Percentiles rank a stretch among this genome's conserved stretches.
These are phyloP conservation scores for Pythium aquatile DNA, from an alignment of 352 stramenopile species.

Conservation along the genomic window DNA sequence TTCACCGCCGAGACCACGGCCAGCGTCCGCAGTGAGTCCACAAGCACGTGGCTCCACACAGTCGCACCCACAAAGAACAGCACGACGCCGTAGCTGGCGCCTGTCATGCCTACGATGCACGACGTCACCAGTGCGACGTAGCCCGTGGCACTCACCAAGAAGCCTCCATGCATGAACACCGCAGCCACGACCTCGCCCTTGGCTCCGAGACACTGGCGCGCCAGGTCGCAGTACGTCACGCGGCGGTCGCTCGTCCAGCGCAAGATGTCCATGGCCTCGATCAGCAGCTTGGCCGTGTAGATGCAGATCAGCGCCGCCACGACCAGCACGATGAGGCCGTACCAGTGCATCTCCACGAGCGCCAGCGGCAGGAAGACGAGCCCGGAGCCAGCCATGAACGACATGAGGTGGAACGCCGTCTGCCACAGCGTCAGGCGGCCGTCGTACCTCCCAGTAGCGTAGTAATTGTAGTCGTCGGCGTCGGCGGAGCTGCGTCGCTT, in stretches of 20 bases:
- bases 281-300: constrained; percentile 66
- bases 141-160: constrained; percentile 57
- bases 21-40: constrained; percentile 58
- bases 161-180: constrained; percentile 51
- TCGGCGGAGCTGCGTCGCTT: neutral
- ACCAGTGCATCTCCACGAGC: constrained; percentile 81
- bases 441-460: constrained; percentile 7
- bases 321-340: constrained; percentile 58
- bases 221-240: constrained; percentile 71
- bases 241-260: constrained; percentile 59
- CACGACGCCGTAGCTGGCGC: constrained; percentile 49
- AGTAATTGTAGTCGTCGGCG: neutral
- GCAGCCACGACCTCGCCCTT: constrained; percentile 40
- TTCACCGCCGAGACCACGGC: constrained; percentile 66
- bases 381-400: constrained; percentile 71
- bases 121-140: constrained; percentile 56
- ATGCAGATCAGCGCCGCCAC: constrained; percentile 47
- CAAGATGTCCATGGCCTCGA: constrained; percentile 68
- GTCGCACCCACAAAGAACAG: constrained; percentile 49
- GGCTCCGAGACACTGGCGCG: constrained; percentile 60
- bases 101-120: constrained; percentile 63
- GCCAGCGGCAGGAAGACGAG: constrained; percentile 72
- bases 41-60: constrained; percentile 69
- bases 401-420: constrained; percentile 67
- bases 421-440: constrained; percentile 54